Base-by-base conservation (phyloP, 2,329 filamentous ascomycete genomes). In the Chlorencoelia australis region DNA sequence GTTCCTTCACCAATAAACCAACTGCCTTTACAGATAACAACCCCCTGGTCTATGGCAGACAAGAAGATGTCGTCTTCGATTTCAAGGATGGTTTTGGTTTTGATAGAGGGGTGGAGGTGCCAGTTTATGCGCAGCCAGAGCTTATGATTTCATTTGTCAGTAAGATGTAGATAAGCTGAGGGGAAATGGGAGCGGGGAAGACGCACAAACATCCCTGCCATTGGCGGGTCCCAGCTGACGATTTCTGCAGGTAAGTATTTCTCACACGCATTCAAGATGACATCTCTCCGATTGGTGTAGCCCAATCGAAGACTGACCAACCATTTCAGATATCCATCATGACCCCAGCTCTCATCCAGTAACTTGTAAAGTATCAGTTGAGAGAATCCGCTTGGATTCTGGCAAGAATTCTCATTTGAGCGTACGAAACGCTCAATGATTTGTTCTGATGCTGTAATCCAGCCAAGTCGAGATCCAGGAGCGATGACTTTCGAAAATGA, bases 291-390 rank as follows among this genome's bases (percentile, higher is more conserved):
- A 47, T 67, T 65, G 1, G 88, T 91, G 56, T 98, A 98, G 59
- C 87, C 75, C 51, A 75, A 59, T 30, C 87, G 74, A 51, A 96
- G 64, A 56, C 85, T 72, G 56, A 91, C 82, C 45, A 98, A 64
- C 91, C 91, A 98, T 53, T 80, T 71, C 16, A 98, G 61, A 55
- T 93, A 98, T 2, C 88, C 88, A 27, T 75, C 70, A 54, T 98
- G 91, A 16, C 89, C 91, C 91, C 91, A 98, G 33, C 79, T 77
- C 60, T 94, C 86, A 47, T 98, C 91, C 2, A 98, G 68, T 15
- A 98, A 67, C 63, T 94, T 93, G 65, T 83, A 88, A 37, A 96
- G 64, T 7, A 89, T 67, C 15, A 91, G 66, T 63, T 96, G 89
- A 0, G 82, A 78, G 52, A 94, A 73, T 28, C 91, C 91, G 39